Conservation (phyloP, 257 asterid genomes). For the Ocimum tenuiflorum region DNA sequence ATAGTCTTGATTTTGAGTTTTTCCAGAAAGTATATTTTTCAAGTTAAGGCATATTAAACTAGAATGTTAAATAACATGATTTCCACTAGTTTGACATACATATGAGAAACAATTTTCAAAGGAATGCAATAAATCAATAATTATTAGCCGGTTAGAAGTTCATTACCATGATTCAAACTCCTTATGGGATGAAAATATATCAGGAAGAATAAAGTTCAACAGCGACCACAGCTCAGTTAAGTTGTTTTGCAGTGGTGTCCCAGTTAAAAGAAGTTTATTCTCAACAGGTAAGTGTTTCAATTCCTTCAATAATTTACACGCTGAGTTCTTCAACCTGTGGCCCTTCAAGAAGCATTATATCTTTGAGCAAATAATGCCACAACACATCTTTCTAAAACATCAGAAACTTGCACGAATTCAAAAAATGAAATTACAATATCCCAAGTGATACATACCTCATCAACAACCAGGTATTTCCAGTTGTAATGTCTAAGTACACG, state of each 20-base stretch:
- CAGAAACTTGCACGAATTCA: conserved; percentile 5
- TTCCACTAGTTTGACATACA: no score
- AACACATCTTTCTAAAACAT: conserved; percentile 5
- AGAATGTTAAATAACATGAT: no score
- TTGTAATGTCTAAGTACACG: conserved; percentile 54
- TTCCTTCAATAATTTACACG: conserved; percentile 73
- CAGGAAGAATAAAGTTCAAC: conserved; percentile 96
- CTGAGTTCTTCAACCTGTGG: conserved; percentile 84
- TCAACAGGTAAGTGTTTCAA: conserved; percentile 55
- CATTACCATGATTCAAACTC: conserved; percentile 97
- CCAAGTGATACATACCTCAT: conserved; percentile 56
- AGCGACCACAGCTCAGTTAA: conserved; percentile 97
- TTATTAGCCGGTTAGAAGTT: not conserved
- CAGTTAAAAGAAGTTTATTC: conserved; percentile 92
- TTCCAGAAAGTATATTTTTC: no score
- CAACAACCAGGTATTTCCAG: conserved; percentile 94
- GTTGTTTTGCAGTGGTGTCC: conserved; percentile 98
- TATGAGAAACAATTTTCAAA: not conserved
- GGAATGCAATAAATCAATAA: not conserved
- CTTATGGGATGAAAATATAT: conserved; percentile 81
- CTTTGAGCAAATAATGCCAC: not conserved
- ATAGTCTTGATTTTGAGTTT: no score
- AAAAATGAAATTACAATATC: not conserved
- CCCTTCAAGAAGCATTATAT: conserved; percentile 53
- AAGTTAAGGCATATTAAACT: no score